Evolutionary conservation across 164 flowering plant species (phyloP).

Genomic region (Umbellularia californica): DNA sequence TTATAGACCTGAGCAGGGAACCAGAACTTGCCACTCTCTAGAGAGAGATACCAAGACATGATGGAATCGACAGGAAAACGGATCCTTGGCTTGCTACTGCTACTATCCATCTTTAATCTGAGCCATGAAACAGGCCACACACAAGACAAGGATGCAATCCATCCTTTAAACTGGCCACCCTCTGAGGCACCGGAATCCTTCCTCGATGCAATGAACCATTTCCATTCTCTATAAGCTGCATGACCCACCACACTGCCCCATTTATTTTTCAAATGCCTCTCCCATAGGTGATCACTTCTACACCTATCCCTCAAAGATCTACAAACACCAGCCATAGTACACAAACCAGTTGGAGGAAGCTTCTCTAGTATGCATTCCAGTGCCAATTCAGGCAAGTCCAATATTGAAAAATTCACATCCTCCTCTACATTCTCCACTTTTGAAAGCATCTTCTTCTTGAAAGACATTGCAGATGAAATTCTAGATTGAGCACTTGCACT

Average conservation of each 20-base stretch:
- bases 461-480: slow-evolving; percentile 27
- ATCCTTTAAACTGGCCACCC: slow-evolving; percentile 29
- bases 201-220: slow-evolving; percentile 47
- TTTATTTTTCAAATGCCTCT: slow-evolving; percentile 71
- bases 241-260: slow-evolving; percentile 72
- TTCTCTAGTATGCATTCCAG: slow-evolving; percentile 80
- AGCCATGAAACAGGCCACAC: slow-evolving; percentile 53
- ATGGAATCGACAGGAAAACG: slow-evolving; percentile 46
- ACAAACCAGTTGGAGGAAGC: slow-evolving; percentile 67
- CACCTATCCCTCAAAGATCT: slow-evolving; percentile 73
- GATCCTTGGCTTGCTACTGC: slow-evolving; percentile 23
- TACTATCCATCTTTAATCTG: slow-evolving; percentile 25
- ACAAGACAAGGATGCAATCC: slow-evolving; percentile 29
- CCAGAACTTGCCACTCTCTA: slow-evolving; percentile 80
- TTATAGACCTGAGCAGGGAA: slow-evolving; percentile 93
- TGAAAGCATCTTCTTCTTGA: slow-evolving; percentile 23
- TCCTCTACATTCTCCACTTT: slow-evolving; percentile 35
- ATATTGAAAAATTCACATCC: slow-evolving; percentile 33
- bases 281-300: slow-evolving; percentile 72
- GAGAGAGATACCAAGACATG: slow-evolving; percentile 67
- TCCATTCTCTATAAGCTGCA: slow-evolving; percentile 73
- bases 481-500: slow-evolving; percentile 1
- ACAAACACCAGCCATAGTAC: slow-evolving; percentile 73
- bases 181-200: slow-evolving; percentile 24
- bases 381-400: slow-evolving; percentile 85